Evolutionary conservation across 495 filamentous ascomycete species (phyloP), one percentile per base, ranked within the genome.

Genomic region (Elasticomyces elasticus): DNA sequence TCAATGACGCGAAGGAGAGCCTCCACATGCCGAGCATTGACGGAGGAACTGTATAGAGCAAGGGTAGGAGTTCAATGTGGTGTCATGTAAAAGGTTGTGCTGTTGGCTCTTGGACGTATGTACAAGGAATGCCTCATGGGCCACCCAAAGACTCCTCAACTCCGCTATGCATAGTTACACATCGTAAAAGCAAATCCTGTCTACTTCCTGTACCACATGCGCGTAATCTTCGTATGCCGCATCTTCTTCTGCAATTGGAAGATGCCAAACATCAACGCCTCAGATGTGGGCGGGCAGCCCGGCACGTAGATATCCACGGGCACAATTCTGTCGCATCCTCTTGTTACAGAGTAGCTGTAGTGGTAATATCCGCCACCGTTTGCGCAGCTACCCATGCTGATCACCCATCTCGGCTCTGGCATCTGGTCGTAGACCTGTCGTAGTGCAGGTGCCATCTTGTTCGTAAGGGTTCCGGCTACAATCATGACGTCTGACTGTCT

Each of bases 401-500:
- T 81, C 37, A 95, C 89, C 89, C 89, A 95, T 62, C 83, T 75
- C 28, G 90, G 90, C 26, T 96, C 90, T 37, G 90, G 90, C 90
- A 96, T 96, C 74, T 96, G 90, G 72, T 96, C 90, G 68, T 96
- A 96, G 28, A 96, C 90, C 71, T 95, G 89, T 62, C 90, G 76
- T 66, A 96, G 77, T 40, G 90, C 90, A 28, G 89, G 87, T 9
- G 90, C 90, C 90, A 96, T 96, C 78, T 96, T 96, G 74, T 96
- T 96, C 35, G 90, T 96, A 60, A 96, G 76, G 0, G 90, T 96
- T 38, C 90, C 90, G 25, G 90, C 90, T 11, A 96, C 90, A 66
- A 96, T 96, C 90, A 96, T 96, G 57, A 96, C 88, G 72, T 96
- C 90, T 49, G 87, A 92, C 72, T 96, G 90, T 24, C 90, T 86